Evolutionary conservation across 2,329 filamentous ascomycete species (phyloP).

Genomic region (Alternaria brassicicola): DNA sequence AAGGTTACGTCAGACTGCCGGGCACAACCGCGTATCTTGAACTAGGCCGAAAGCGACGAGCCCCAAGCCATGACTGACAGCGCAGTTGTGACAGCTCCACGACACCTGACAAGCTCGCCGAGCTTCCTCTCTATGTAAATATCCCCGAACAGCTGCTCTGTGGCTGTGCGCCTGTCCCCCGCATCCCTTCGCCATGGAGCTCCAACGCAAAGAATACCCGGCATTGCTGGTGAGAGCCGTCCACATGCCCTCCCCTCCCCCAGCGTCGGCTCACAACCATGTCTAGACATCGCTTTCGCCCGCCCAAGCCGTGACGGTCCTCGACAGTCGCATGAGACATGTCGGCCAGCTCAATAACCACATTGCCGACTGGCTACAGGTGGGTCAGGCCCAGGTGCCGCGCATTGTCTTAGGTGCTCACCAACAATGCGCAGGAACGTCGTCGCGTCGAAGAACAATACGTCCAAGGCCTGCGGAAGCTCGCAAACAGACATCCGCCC

Average conservation of each 20-base stretch:
- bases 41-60: conserved; percentile 31
- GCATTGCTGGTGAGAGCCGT: conserved; percentile 76
- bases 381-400: conserved; percentile 54
- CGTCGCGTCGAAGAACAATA: conserved; percentile 91
- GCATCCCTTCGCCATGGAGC: conserved; percentile 55
- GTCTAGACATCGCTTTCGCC: conserved; percentile 79
- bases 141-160: conserved; percentile 21
- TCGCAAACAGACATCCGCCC: conserved; percentile 74
- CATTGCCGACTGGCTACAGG: conserved; percentile 96
- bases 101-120: conserved; percentile 34
- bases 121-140: conserved; percentile 41
- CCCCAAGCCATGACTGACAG: conserved; percentile 37
- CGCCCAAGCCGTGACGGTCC: conserved; percentile 76
- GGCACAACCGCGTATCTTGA: conserved; percentile 11
- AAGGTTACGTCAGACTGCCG: conserved; percentile 28
- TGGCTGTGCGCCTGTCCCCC: conserved; percentile 37
- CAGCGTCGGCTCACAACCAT: conserved; percentile 37
- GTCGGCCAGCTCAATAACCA: conserved; percentile 86
- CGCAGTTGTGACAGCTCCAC: conserved; percentile 42
- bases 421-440: conserved; percentile 71
- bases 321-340: conserved; percentile 86
- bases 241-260: conserved; percentile 10
- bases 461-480: conserved; percentile 78
- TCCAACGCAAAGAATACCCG: conserved; percentile 89
- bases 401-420: conserved; percentile 26